These are phyloP conservation scores for Coniochaeta sp. DNA, from an alignment of 2,329 filamentous ascomycete species.

Conservation along the genomic window DNA sequence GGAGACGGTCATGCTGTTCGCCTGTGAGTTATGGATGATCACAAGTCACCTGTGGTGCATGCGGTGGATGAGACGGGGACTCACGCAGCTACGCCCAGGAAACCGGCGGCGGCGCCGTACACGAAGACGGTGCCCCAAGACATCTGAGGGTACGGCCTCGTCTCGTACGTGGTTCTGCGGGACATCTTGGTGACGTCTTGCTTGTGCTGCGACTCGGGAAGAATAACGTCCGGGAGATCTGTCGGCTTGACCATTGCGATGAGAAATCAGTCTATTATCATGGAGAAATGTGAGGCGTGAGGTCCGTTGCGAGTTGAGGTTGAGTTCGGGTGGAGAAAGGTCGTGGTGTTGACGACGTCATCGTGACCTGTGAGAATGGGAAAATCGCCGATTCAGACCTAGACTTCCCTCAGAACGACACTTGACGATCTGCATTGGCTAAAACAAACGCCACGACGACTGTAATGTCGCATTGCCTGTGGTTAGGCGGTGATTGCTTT, in stretches of 20 bases:
- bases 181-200: neutral
- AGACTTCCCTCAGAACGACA: too few species aligned
- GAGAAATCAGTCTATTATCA: neutral
- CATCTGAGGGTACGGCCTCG: slow-evolving; percentile 4
- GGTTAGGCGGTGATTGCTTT: too few species aligned
- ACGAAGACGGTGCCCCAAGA: slow-evolving; percentile 9
- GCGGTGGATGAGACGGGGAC: neutral
- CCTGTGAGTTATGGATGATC: neutral
- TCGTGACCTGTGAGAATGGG: neutral
- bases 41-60: neutral
- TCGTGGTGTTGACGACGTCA: neutral
- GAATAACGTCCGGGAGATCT: neutral
- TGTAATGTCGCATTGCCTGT: too few species aligned
- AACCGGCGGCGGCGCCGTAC: slow-evolving; percentile 10
- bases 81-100: slow-evolving; percentile 12
- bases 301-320: neutral
- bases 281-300: neutral
- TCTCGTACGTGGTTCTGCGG: slow-evolving; percentile 6
- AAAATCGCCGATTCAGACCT: neutral
- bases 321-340: neutral
- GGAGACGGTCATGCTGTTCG: slow-evolving; percentile 11
- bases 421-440: too few species aligned
- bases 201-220: neutral
- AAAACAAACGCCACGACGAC: too few species aligned
- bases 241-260: neutral